Conservation (phyloP, 768 basidiomycete genomes). For the Trametes coccinea region DNA sequence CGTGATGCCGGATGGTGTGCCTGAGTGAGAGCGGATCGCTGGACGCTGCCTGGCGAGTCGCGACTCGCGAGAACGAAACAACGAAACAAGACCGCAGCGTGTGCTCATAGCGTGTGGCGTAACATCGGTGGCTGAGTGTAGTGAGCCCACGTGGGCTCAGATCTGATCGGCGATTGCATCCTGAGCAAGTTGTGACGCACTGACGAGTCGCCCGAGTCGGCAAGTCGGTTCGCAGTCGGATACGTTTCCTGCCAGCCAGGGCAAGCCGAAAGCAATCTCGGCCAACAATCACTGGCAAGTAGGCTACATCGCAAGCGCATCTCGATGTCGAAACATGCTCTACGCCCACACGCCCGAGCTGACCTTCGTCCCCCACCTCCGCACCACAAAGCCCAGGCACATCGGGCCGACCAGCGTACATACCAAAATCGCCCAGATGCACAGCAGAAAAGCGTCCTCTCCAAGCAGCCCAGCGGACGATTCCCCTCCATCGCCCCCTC, state of each 20-base stretch:
- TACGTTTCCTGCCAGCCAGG: too few relatives aligned
- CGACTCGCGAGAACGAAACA: background rate
- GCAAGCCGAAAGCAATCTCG: too few relatives aligned
- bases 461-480: constrained; percentile 29
- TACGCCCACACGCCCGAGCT: constrained; percentile 20
- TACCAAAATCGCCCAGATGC: constrained; percentile 47
- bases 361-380: constrained; percentile 19
- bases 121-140: too few relatives aligned
- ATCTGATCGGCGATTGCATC: too few relatives aligned
- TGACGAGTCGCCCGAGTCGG: too few relatives aligned
- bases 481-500: background rate
- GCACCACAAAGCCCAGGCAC: constrained; percentile 26
- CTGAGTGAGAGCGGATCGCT: background rate
- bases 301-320: too few relatives aligned
- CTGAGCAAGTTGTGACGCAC: too few relatives aligned
- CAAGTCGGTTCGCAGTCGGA: too few relatives aligned
- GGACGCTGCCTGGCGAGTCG: too few relatives aligned
- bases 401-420: constrained; percentile 44
- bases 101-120: too few relatives aligned
- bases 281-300: too few relatives aligned
- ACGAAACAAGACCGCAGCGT: background rate
- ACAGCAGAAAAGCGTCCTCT: constrained; percentile 43
- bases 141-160: too few relatives aligned
- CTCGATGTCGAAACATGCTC: background rate
- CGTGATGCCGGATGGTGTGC: background rate